Base-by-base conservation (phyloP, 2,329 filamentous ascomycete genomes). In the Exophiala sp. region DNA sequence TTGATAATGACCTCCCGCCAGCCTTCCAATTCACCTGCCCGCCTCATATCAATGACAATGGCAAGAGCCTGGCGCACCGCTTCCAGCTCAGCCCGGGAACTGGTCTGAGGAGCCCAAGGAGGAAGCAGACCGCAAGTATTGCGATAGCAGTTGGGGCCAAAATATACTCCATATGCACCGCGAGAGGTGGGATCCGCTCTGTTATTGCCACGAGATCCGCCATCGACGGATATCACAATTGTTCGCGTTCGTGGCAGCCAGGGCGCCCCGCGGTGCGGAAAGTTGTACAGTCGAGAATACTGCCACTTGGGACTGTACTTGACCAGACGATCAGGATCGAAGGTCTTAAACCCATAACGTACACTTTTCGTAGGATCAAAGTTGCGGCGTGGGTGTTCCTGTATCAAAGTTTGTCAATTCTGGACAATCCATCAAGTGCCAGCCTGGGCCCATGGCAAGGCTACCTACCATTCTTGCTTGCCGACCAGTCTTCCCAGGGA, bases 41-140 rank as follows among this genome's bases (percentile, higher is more conserved):
- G 42, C 18, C 48, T 54, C 50, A 57, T 58, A 16, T 14, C 45
- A 8, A 46, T 46, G 30, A 58, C 34, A 18, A 50, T 46, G 11
- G 43, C 39, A 19, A 80, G 66, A 2, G 72, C 78, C 3, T 68
- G 73, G 40, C 79, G 71, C 3, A 73, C 73, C 4, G 76, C 77
- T 11, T 76, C 77, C 5, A 81, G 69, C 60, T 80, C 75, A 2
- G 78, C 78, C 3, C 77, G 69, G 55, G 79, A 76, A 64, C 69
- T 78, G 16, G 68, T 78, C 51, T 74, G 71, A 6, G 55, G 43
- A 34, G 34, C 54, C 14, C 38, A 18, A 6, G 10, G 45, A 11
- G 44, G 32, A 14, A 60, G 46, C 16, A 47, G 13, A n/a, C 55
- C 55, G 27, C 24, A 46, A 10, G 14, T 27, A 23, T 60, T 60